These are phyloP conservation scores for Aphanoascus verrucosus DNA, from an alignment of 2,329 filamentous ascomycete genomes.

Conservation along the genomic window DNA sequence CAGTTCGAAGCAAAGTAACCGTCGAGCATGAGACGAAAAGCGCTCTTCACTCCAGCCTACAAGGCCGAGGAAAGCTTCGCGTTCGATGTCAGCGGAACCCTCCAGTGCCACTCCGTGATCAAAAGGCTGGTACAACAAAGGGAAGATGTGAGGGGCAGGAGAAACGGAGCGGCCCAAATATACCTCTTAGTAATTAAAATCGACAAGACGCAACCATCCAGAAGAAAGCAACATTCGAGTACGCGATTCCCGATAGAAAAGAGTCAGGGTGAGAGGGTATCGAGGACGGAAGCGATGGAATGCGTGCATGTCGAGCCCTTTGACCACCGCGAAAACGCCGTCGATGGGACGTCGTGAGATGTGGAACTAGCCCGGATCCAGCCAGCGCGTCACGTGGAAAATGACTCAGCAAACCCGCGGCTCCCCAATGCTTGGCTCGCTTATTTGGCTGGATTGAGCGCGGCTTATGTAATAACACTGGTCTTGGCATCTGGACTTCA, in stretches of 20 bases:
- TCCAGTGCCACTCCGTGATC: background rate
- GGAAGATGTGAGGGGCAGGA: conserved; percentile 10
- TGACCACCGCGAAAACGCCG: conserved; percentile 10
- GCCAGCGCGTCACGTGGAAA: conserved; percentile 12
- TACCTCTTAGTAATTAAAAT: conserved; percentile 11
- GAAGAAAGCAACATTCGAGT: background rate
- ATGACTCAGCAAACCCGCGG: conserved; percentile 3
- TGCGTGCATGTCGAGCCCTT: conserved; percentile 13
- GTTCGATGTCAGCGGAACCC: conserved; percentile 2
- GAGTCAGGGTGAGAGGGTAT: background rate
- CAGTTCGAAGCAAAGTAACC: conserved; percentile 21
- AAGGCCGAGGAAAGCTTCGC: conserved; percentile 8
- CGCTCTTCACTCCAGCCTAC: conserved; percentile 12
- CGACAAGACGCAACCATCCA: conserved; percentile 8
- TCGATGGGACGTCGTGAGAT: conserved; percentile 15
- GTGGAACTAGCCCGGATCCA: conserved; percentile 9
- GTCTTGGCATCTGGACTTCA: no score
- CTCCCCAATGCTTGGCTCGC: conserved; percentile 11
- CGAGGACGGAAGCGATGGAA: conserved; percentile 7
- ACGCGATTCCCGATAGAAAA: conserved; percentile 4
- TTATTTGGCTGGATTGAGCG: conserved; percentile 12
- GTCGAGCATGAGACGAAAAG: conserved; percentile 28
- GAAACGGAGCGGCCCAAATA: conserved; percentile 1
- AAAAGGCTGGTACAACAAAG: conserved; percentile 3
- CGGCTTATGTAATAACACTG: background rate